phyloP scores from a whole-genome alignment of 2,329 filamentous ascomycete species.

The Pseudohalonectria lignicola region DNA sequence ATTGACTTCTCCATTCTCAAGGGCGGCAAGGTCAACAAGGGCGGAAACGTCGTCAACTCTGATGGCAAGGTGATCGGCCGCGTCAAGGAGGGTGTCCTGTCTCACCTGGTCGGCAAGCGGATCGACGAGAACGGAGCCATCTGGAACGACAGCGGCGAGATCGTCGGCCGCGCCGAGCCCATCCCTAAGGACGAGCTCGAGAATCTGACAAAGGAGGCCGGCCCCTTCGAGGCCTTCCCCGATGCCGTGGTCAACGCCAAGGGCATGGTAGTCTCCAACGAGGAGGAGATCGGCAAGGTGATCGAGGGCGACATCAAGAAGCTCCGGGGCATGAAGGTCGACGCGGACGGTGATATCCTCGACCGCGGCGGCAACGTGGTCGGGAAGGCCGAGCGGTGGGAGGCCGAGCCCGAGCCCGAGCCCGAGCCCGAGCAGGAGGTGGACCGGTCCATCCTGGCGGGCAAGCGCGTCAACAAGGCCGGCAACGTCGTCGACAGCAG shows the following conservation, averaged over 20 bases:
- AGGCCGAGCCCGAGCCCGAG: slow-evolving; percentile 30
- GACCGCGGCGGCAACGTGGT: slow-evolving; percentile 58
- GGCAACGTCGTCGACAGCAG: slow-evolving; percentile 47
- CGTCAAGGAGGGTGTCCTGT: slow-evolving; percentile 50
- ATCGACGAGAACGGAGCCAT: slow-evolving; percentile 58
- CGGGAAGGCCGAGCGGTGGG: slow-evolving; percentile 58
- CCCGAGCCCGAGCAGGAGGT: slow-evolving; percentile 35
- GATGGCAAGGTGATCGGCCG: slow-evolving; percentile 46
- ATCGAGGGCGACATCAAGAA: slow-evolving; percentile 53
- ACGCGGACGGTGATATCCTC: slow-evolving; percentile 58
- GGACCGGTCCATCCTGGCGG: slow-evolving; percentile 52
- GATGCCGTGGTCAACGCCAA: slow-evolving; percentile 40
- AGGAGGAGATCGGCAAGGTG: slow-evolving; percentile 43
- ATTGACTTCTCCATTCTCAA: slow-evolving; percentile 39
- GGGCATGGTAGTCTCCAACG: slow-evolving; percentile 40
- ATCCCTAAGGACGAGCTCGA: slow-evolving; percentile 45
- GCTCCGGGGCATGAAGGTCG: slow-evolving; percentile 54
- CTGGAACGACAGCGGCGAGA: slow-evolving; percentile 59
- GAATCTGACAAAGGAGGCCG: slow-evolving; percentile 27
- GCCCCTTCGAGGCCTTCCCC: slow-evolving; percentile 49
- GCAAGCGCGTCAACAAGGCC: slow-evolving; percentile 62
- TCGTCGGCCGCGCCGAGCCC: slow-evolving; percentile 56
- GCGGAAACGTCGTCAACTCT: slow-evolving; percentile 44
- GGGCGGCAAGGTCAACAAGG: slow-evolving; percentile 46
- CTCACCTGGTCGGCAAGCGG: slow-evolving; percentile 52